A percentile compares a stretch with the other conserved stretches of the same genome.
These are phyloP conservation scores for Fraxinus sp. DNA, from an alignment of 305 asterid species.

Conservation along the genomic window DNA sequence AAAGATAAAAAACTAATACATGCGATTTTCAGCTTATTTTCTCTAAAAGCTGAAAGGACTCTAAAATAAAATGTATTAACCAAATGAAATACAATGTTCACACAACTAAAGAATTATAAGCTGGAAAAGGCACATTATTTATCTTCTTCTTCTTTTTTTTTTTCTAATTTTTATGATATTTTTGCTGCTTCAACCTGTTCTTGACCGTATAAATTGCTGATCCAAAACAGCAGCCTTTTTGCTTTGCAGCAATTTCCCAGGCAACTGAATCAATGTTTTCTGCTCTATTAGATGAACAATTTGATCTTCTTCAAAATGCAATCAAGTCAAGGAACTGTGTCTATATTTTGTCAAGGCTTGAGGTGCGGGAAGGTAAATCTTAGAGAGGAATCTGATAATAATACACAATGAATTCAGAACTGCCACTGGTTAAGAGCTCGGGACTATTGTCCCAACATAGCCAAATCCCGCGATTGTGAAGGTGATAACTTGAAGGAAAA, in stretches of 20 bases:
- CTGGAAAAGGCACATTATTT: slow-evolving; percentile 25
- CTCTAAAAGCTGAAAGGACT: not conserved
- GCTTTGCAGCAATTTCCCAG: slow-evolving; percentile 16
- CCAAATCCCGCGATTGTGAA: slow-evolving; percentile 73
- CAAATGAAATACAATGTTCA: slow-evolving; percentile 30
- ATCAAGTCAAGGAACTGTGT: slow-evolving; percentile 26
- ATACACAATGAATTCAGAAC: not conserved
- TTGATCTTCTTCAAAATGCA: not conserved
- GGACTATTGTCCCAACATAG: slow-evolving; percentile 62
- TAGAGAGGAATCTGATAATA: not conserved
- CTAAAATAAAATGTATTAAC: slow-evolving; percentile 16
- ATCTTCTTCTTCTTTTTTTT: not conserved
- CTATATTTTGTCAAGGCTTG: slow-evolving; percentile 31
- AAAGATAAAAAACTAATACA: no score
- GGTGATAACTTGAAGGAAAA: slow-evolving; percentile 65
- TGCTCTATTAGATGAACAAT: not conserved
- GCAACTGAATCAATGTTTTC: slow-evolving; percentile 14
- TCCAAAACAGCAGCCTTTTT: slow-evolving; percentile 10
- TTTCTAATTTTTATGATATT: slow-evolving; percentile 11
- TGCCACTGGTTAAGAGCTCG: slow-evolving; percentile 33
- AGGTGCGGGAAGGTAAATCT: slow-evolving; percentile 21
- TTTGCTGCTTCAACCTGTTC: slow-evolving; percentile 27
- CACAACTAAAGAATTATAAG: slow-evolving; percentile 25
- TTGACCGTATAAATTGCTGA: slow-evolving; percentile 33
- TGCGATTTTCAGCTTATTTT: no score